Base-by-base conservation (phyloP, 2,329 filamentous ascomycete species). In the Didymella lethalis region DNA sequence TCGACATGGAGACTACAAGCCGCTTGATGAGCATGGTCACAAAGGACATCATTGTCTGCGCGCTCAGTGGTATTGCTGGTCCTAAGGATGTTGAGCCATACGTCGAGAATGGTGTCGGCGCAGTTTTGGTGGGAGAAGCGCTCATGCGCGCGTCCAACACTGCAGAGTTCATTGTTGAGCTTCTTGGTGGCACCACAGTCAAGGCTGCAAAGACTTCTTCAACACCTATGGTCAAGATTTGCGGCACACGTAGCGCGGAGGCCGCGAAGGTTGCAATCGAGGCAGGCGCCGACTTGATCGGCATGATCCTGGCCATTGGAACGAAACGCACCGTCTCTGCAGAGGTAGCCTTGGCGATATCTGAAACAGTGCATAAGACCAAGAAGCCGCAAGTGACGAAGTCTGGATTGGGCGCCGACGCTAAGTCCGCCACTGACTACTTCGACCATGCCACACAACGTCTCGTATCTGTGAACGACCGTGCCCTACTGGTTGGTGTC, bases 101-200 rank as follows among this genome's bases (percentile, higher is more conserved):
- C 77, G 89, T 92, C 74, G 88, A 88, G 59, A 93, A 96, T 69
- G 93, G 94, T 20, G 92, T 99, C 48, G 92, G 93, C 67, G 95
- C 94, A 48, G 90, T 99, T 12, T 85, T 99, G 4, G 94, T 99
- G 7, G 95, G 95, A 16, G 95, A 99, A 78, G 92, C 96, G 50
- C 87, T 99, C 64, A 98, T 99, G 94, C 88, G 92, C 61, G 93
- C 95, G 2, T 84, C 89, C 11, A 87, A 98, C 71, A 93, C 93
- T 11, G 85, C 88, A 23, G 81, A 84, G 23, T 99, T 99, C 79
- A 96, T 98, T 72, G 84, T 86, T 32, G 85, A 93, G 69, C 86
- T 99, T 25, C 91, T 97, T 66, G 89, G 91, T 38, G 82, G 82
- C 32, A 75, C 76, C 20, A 67, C 47, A 47, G n/a, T 65, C 53